Base-by-base conservation (phyloP, 2,329 filamentous ascomycete genomes). In the Neobulgaria alba region DNA sequence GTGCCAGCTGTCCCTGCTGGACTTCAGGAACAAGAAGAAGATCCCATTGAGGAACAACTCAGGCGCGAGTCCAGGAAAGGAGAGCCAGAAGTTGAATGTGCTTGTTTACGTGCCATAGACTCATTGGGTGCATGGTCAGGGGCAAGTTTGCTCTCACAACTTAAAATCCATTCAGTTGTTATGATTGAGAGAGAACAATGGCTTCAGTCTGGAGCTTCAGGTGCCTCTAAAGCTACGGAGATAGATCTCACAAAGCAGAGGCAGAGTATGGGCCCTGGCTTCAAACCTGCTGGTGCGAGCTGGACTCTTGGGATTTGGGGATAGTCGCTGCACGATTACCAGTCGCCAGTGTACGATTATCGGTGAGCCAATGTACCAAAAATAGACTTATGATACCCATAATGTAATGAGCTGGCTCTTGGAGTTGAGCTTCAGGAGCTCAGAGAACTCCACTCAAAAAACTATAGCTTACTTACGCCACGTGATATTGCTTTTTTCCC, bases 51-150 rank as follows among this genome's bases (percentile, higher is more conserved):
- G 33, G 64, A 71, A 20, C 71, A 75, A 45, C 63, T 82, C 45
- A 64, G 72, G 52, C 63, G 71, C 45, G 57, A 72, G 57, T 40
- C 50, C 17, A 53, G 42, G 46, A 68, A 55, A 42, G 57, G 66
- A 10, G 66, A 55, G 40, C 66, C 63, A 33, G 62, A 57, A 3
- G 46, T 58, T 4, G 56, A 76, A 1, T 72, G 75, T 29, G 82
- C 82, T 2, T 63, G 68, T 19, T 64, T 88, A 29, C 71, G 84
- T 18, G 79, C 73, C 2, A 64, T 87, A 2, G 77, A 85, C 46
- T 79, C 79, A 1, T 62, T 89, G 1, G 85, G 85, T 0, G 67
- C 83, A 2, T 90, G 84, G 83, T 73, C 75, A 15, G 85, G 85
- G 9, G 84, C 78, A 3, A 87, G 82, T 57, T 57, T 90, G 39